Conservation (phyloP, 495 filamentous ascomycete genomes). For the Neurospora discreta region DNA sequence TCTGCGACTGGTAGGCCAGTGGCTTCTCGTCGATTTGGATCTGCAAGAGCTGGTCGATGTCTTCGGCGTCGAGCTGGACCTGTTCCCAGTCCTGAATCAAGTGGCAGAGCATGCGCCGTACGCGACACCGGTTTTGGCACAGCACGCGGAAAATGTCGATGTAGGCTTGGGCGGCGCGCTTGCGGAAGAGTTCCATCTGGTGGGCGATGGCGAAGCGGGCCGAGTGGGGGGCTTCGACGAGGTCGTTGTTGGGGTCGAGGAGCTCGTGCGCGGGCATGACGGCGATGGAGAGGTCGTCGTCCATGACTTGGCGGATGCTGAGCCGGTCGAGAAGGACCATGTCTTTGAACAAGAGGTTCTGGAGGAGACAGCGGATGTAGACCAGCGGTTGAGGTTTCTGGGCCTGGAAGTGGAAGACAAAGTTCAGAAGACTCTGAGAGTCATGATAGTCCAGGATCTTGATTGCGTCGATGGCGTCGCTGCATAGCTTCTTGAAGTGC, state of each 20-base stretch:
- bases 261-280: constrained; percentile 62
- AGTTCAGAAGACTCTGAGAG: constrained; percentile 56
- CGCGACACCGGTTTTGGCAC: constrained; percentile 81
- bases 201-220: constrained; percentile 64
- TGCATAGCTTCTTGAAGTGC: constrained; percentile 58
- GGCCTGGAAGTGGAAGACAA: constrained; percentile 60
- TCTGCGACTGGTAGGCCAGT: constrained; percentile 19
- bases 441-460: constrained; percentile 58
- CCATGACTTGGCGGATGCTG: constrained; percentile 61
- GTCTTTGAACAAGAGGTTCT: constrained; percentile 63
- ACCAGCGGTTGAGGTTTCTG: constrained; percentile 73
- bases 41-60: constrained; percentile 64
- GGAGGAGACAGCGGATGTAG: constrained; percentile 73
- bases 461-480: constrained; percentile 59
- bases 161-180: constrained; percentile 63
- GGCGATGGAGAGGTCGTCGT: constrained; percentile 65
- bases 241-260: constrained; percentile 60
- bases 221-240: constrained; percentile 66
- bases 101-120: constrained; percentile 75
- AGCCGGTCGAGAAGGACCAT: constrained; percentile 53
- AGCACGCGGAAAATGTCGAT: constrained; percentile 71
- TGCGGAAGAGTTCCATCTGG: constrained; percentile 70
- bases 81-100: constrained; percentile 73
- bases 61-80: constrained; percentile 72
- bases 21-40: constrained; percentile 51